phyloP scores from a whole-genome alignment of 1,139 yeast genomes.

The Torulaspora pretoriensis region DNA sequence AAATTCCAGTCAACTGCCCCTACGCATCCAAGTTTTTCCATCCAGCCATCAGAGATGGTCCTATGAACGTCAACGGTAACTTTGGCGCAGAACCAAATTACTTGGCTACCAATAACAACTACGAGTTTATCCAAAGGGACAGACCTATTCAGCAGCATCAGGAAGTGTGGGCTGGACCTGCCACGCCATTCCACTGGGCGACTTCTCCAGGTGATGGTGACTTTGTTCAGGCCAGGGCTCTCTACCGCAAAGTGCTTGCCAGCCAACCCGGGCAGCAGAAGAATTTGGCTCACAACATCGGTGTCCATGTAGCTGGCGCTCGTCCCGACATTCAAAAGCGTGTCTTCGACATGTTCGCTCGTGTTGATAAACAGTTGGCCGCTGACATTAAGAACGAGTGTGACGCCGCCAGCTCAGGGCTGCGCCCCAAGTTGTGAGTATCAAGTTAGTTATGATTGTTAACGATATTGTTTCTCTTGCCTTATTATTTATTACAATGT shows the following conservation, averaged over 20 bases:
- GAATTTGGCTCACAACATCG: constrained; percentile 77
- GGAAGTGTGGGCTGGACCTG: constrained; percentile 87
- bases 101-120: constrained; percentile 46
- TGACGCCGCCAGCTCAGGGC: constrained; percentile 13
- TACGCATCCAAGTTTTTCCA: constrained; percentile 47
- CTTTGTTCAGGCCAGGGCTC: constrained; percentile 60
- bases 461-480: neutral
- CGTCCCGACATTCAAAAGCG: constrained; percentile 73
- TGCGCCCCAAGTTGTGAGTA: constrained; percentile 23
- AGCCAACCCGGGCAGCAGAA: constrained; percentile 75
- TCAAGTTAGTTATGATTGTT: neutral
- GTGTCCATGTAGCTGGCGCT: constrained; percentile 69
- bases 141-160: constrained; percentile 56
- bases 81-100: constrained; percentile 82
- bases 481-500: constrained; percentile 1
- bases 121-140: constrained; percentile 33
- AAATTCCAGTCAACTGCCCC: constrained; percentile 68
- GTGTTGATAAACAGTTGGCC: constrained; percentile 68
- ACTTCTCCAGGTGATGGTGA: constrained; percentile 59
- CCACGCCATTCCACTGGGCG: constrained; percentile 84
- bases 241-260: constrained; percentile 70
- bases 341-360: constrained; percentile 70
- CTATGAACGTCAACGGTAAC: constrained; percentile 79
- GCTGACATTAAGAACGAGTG: constrained; percentile 59
- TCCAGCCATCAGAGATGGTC: constrained; percentile 83